Evolutionary conservation across 306 rosid genomes (phyloP).

Genomic region (Carpinus viminea): DNA sequence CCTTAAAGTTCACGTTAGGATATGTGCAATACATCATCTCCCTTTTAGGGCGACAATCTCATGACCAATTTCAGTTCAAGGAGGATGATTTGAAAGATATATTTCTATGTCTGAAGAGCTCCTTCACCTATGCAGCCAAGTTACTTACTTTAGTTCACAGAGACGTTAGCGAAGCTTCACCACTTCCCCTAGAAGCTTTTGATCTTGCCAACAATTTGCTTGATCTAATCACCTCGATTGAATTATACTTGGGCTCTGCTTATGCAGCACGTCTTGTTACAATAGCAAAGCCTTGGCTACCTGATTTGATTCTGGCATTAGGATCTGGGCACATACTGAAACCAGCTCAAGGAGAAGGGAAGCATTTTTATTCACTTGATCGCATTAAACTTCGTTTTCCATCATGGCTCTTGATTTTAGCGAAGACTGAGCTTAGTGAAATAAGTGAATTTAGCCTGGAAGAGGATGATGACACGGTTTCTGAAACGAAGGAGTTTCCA

Average conservation of each 20-base stretch:
- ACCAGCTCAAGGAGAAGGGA: conserved; percentile 16
- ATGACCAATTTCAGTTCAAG: conserved; percentile 39
- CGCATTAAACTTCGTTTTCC: too few species aligned
- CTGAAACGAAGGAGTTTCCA: conserved; percentile 37
- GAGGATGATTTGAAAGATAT: conserved; percentile 58
- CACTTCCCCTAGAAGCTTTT: conserved; percentile 37
- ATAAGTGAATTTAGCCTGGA: conserved; percentile 34
- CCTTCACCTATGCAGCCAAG: conserved; percentile 78
- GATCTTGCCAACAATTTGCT: conserved; percentile 67
- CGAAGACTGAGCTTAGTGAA: neutral
- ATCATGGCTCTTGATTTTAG: too few species aligned
- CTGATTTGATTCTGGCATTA: too few species aligned
- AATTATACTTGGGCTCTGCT: conserved; percentile 56
- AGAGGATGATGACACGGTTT: conserved; percentile 39
- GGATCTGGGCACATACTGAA: too few species aligned
- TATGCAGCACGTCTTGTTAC: conserved; percentile 63
- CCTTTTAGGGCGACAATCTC: conserved; percentile 37
- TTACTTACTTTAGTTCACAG: conserved; percentile 43
- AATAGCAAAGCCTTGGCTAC: conserved; percentile 22
- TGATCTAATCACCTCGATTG: conserved; percentile 60
- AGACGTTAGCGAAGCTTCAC: conserved; percentile 46
- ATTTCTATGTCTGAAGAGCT: conserved; percentile 63
- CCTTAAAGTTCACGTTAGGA: conserved; percentile 61
- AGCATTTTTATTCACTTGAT: conserved; percentile 30
- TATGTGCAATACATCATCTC: conserved; percentile 39